Conservation (phyloP, 148 eudicot genomes). For the Vaccinium myrtillus region DNA sequence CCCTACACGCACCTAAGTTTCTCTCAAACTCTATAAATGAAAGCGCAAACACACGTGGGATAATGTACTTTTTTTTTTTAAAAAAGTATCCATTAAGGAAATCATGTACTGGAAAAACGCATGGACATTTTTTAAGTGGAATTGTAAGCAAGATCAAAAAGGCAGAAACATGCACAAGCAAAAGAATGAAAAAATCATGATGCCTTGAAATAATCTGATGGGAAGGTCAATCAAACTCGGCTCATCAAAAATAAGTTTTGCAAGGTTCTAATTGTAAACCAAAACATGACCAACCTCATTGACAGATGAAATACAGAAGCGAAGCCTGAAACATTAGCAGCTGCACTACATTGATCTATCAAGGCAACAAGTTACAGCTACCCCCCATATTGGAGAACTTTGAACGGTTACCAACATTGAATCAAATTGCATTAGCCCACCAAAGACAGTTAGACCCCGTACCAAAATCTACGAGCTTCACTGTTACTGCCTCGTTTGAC, state of each 20-base stretch:
- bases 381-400: not conserved
- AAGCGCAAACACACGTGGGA: no score
- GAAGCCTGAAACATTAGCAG: not conserved
- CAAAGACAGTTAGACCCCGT: not conserved
- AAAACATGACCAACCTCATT: not conserved
- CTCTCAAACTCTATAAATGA: no score
- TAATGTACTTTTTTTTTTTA: no score
- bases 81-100: no score
- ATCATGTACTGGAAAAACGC: not conserved
- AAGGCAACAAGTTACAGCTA: not conserved
- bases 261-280: not conserved
- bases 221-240: not conserved
- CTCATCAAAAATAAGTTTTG: not conserved
- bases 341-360: not conserved
- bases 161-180: not conserved
- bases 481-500: not conserved
- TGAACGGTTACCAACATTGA: not conserved
- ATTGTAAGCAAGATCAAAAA: not conserved
- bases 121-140: not conserved
- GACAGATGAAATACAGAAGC: not conserved
- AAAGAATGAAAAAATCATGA: not conserved
- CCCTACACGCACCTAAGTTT: no score
- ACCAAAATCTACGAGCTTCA: not conserved
- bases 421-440: not conserved
- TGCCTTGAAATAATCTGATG: not conserved